A percentile compares a stretch with the other conserved stretches of the same genome.
Evolutionary conservation across 1,284 basidiomycete genomes (phyloP).

Genomic region (Takashimella tepidaria): DNA sequence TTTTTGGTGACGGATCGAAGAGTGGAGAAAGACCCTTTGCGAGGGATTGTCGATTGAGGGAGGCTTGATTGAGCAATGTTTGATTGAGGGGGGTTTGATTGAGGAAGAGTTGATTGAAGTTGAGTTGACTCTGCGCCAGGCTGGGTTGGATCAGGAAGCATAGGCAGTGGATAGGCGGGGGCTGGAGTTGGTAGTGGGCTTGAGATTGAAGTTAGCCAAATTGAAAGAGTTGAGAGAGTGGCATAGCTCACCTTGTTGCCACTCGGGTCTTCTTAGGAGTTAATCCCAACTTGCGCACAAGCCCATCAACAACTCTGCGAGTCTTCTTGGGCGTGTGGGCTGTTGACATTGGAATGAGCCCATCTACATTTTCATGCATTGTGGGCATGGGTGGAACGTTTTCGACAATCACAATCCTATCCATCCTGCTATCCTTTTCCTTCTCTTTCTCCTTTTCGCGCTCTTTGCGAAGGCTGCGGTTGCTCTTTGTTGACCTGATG

Average conservation of each 20-base stretch:
- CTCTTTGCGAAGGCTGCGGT: constrained; percentile 4
- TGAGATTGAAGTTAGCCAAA: no score
- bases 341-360: background rate
- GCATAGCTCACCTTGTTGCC: constrained; percentile 3
- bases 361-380: background rate
- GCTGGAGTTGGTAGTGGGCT: no score
- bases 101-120: no score
- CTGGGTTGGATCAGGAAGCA: no score
- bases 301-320: constrained; percentile 23
- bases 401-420: constrained; percentile 8
- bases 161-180: no score
- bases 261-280: constrained; percentile 26
- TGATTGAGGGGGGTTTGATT: no score
- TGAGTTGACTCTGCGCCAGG: no score
- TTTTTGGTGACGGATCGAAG: constrained; percentile 23
- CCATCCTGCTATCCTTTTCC: constrained; percentile 15
- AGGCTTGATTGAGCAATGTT: no score
- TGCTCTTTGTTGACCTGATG: constrained; percentile 10
- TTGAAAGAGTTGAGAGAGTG: no score
- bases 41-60: no score
- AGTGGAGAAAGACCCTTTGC: constrained; percentile 22
- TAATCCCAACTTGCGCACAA: constrained; percentile 26
- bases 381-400: constrained; percentile 12
- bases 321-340: constrained; percentile 26
- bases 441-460: constrained; percentile 11